Percentiles rank a stretch among this genome's conserved stretches.
phyloP scores from a whole-genome alignment of 208 protist genomes.

The Naegleria gruberi region DNA sequence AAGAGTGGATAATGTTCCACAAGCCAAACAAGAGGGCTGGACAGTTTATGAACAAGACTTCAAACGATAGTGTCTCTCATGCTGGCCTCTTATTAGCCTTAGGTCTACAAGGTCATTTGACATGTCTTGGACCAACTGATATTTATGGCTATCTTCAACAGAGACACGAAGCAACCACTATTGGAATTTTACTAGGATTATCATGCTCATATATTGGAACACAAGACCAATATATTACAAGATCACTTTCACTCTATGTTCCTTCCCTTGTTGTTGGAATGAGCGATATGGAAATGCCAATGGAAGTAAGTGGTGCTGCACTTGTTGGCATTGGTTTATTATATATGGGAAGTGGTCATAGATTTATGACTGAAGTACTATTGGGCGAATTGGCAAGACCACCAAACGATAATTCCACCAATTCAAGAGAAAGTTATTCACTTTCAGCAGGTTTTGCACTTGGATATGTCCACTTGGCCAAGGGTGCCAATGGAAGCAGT shows the following conservation, averaged over 20 bases:
- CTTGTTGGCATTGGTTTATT: slow-evolving; percentile 65
- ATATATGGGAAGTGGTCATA: slow-evolving; percentile 45
- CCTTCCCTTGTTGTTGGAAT: slow-evolving; percentile 53
- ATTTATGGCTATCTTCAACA: slow-evolving; percentile 53
- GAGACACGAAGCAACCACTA: slow-evolving; percentile 50
- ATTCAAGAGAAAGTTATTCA: slow-evolving; percentile 41
- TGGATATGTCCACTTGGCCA: slow-evolving; percentile 42
- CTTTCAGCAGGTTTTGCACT: slow-evolving; percentile 48
- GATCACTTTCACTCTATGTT: slow-evolving; percentile 61
- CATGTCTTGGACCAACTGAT: slow-evolving; percentile 44
- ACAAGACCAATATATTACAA: slow-evolving; percentile 47
- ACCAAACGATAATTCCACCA: slow-evolving; percentile 35
- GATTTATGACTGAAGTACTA: slow-evolving; percentile 58
- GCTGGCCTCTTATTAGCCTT: slow-evolving; percentile 62
- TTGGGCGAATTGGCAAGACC: slow-evolving; percentile 49
- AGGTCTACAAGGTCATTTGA: slow-evolving; percentile 59
- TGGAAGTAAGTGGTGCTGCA: slow-evolving; percentile 34
- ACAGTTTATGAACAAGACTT: neutral
- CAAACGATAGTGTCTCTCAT: slow-evolving; percentile 31
- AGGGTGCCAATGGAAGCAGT: slow-evolving; percentile 24
- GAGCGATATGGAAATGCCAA: slow-evolving; percentile 50
- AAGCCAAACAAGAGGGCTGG: slow-evolving; percentile 26
- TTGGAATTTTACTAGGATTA: slow-evolving; percentile 60
- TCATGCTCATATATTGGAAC: slow-evolving; percentile 45
- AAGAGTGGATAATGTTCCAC: slow-evolving; percentile 60